Evolutionary conservation across 139 green algal species (phyloP), one percentile per base, ranked within the genome.

Genomic region (Chlorella sorokiniana): DNA sequence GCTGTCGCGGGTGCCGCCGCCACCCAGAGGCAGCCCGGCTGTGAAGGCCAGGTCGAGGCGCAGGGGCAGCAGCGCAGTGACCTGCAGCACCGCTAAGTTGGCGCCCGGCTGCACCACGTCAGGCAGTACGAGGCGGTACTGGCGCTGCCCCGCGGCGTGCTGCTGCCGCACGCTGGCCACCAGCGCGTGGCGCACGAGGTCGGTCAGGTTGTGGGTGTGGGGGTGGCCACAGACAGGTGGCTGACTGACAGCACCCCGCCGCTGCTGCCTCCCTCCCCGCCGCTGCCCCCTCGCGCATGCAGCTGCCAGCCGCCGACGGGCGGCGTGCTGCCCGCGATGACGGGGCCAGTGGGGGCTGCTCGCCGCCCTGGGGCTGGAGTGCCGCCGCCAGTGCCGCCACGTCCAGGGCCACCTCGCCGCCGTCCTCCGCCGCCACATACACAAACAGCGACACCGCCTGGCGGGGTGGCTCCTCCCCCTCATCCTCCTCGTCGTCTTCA

Each of bases 51-150:
- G 74, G 75, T 95, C 91, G 8, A 93, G 59, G 20, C 44, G 48
- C 20, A 88, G 52, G 1, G 88, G 88, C 64, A 94, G 69, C 10
- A 59, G 35, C 16, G 85, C 74, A 9, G 86, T 94, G 20, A 95
- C 65, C 89, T 95, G 91, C 20, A 95, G 85, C 0, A 94, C 31
- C 0, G 85, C 90, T 63, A 96, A 52, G 84, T 94, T 93, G 45
- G 87, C 74, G 8, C 62, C 69, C 0, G 87, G 85, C 62, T 88
- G 85, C 4, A 45, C 85, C 16, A 76, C 78, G 76, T 94, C 86
- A 23, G 89, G 89, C 63, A 96, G 86, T 44, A 85, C 31, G 38
- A 86, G 56, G 5, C 8, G 20, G 22, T 61, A 59, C 37, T 81
- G 56, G 51, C 33, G 52, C 44, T 29, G 25, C 3, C 76, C 81